These are phyloP conservation scores for Picea sitchensis DNA, from an alignment of 75 land plant genomes.

Conservation along the genomic window DNA sequence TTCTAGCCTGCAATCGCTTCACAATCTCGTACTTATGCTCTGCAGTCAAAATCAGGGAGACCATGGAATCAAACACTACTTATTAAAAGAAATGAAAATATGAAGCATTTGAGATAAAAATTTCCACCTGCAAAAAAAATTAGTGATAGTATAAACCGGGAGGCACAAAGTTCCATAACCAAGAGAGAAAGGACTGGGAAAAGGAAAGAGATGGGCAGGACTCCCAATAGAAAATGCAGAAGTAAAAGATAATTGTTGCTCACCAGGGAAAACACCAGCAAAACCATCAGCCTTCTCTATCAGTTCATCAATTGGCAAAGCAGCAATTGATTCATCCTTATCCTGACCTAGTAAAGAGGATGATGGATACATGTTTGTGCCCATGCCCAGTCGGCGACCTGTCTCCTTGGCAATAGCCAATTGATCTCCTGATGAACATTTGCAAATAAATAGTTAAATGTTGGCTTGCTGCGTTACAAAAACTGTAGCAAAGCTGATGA, in stretches of 20 bases:
- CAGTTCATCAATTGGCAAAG: constrained; percentile 76
- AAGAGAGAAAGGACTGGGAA: neutral
- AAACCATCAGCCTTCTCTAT: constrained; percentile 95
- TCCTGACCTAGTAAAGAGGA: constrained; percentile 72
- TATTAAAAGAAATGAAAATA: neutral
- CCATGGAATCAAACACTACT: constrained; percentile 6
- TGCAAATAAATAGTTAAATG: neutral
- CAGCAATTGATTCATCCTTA: constrained; percentile 59
- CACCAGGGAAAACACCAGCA: constrained; percentile 93
- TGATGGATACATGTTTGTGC: constrained; percentile 95
- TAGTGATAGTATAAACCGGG: too few relatives aligned
- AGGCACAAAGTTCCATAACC: neutral
- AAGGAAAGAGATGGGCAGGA: neutral
- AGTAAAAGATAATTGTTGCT: neutral
- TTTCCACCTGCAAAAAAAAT: neutral
- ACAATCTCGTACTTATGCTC: constrained; percentile 98
- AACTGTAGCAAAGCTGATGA: neutral
- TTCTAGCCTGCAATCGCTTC: constrained; percentile 78
- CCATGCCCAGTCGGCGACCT: constrained; percentile 92
- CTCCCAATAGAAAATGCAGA: neutral
- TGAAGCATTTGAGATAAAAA: neutral
- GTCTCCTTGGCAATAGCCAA: constrained; percentile 91
- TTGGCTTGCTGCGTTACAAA: neutral
- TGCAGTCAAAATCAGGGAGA: constrained; percentile 18
- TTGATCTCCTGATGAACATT: constrained; percentile 42